phyloP scores from a whole-genome alignment of 345 rosid genomes.

The Populus euphratica region DNA sequence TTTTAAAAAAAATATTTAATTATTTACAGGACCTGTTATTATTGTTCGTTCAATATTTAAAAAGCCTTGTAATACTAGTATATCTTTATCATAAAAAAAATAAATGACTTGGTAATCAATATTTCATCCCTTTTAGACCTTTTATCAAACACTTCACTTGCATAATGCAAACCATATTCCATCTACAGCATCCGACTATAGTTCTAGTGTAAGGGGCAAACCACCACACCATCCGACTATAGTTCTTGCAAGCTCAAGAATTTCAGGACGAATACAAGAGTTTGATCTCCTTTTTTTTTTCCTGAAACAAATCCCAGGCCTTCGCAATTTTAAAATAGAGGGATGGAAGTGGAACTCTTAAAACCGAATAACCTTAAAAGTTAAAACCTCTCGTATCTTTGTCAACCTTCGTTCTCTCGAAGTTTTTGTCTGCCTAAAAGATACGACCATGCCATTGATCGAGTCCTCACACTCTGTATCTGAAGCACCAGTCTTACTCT shows the following conservation, averaged over 20 bases:
- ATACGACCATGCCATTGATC: not conserved
- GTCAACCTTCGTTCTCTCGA: too few species aligned
- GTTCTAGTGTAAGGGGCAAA: conserved; percentile 32
- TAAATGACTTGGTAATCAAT: too few species aligned
- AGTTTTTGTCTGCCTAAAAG: too few species aligned
- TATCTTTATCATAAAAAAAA: too few species aligned
- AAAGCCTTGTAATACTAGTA: too few species aligned
- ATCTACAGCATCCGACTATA: conserved; percentile 31
- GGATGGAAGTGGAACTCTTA: too few species aligned
- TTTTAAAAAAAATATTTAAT: too few species aligned
- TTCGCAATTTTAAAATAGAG: not conserved
- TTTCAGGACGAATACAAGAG: conserved; percentile 28
- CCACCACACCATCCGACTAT: conserved; percentile 32
- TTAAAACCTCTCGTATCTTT: too few species aligned
- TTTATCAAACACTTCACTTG: conserved; percentile 22
- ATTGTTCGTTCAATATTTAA: too few species aligned
- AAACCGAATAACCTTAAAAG: too few species aligned
- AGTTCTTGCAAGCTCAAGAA: conserved; percentile 25
- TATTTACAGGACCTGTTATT: too few species aligned
- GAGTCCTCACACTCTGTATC: conserved; percentile 30
- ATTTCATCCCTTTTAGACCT: conserved; percentile 27
- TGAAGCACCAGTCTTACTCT: conserved; percentile 32
- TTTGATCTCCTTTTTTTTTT: conserved; percentile 31
- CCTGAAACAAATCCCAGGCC: conserved; percentile 37
- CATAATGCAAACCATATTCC: not conserved